Evolutionary conservation across 2,329 filamentous ascomycete species (phyloP).

Genomic region (Apiospora koreana): DNA sequence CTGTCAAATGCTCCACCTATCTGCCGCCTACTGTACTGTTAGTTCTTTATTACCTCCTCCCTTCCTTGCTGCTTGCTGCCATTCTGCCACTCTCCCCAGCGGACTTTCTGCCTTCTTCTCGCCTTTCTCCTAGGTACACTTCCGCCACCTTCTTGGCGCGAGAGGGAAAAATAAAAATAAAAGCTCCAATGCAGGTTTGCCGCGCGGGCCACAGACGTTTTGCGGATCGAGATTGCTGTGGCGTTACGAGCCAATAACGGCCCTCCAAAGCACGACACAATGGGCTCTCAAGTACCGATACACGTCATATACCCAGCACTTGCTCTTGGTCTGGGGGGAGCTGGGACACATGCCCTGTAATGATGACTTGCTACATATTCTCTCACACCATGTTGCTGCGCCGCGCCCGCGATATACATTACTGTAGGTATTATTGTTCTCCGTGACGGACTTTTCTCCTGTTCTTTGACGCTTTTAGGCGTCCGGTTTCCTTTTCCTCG

Average conservation of each 20-base stretch:
- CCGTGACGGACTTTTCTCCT: background rate
- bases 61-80: background rate
- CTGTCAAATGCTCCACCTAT: background rate
- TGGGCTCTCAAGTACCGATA: conserved; percentile 1
- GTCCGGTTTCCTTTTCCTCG: background rate
- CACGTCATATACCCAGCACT: background rate
- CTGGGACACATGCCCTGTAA: conserved; percentile 10
- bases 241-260: conserved; percentile 8
- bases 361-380: conserved; percentile 19
- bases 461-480: conserved; percentile 4
- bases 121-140: background rate
- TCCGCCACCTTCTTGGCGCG: background rate
- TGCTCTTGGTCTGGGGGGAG: background rate
- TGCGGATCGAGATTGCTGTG: conserved; percentile 4
- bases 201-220: conserved; percentile 6
- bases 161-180: background rate
- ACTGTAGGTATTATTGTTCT: background rate
- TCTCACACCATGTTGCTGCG: conserved; percentile 8
- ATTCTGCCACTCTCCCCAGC: background rate
- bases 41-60: background rate
- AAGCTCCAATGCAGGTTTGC: background rate
- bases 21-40: background rate
- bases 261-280: background rate
- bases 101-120: background rate
- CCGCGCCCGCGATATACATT: background rate